Conservation (phyloP, 306 rosid species). For the Cucurbita maxima region DNA sequence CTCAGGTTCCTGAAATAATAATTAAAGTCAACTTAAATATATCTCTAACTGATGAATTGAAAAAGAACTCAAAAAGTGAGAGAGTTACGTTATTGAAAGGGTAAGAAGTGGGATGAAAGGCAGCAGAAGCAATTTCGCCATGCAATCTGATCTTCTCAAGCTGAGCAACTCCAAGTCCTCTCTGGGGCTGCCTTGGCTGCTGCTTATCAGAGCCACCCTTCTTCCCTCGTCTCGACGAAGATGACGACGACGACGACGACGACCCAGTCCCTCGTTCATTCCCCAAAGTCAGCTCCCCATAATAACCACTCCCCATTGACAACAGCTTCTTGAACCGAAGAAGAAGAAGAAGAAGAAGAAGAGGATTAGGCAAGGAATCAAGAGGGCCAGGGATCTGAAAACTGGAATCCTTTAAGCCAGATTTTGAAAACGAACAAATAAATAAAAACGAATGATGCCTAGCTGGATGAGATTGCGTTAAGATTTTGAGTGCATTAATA, state of each 20-base stretch:
- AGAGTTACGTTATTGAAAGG: conserved; percentile 37
- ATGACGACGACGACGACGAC: conserved; percentile 13
- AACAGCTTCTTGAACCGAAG: background rate
- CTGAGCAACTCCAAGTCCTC: conserved; percentile 98
- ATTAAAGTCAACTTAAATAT: background rate
- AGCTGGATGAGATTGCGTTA: conserved; percentile 17
- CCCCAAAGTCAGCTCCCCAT: conserved; percentile 73
- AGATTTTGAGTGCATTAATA: conserved; percentile 57
- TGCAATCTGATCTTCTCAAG: conserved; percentile 96
- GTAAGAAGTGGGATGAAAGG: conserved; percentile 27
- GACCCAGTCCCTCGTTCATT: conserved; percentile 28
- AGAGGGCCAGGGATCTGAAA: background rate
- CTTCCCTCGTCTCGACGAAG: conserved; percentile 58
- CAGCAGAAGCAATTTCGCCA: conserved; percentile 43
- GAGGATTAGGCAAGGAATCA: background rate
- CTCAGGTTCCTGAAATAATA: background rate
- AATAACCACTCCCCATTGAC: conserved; percentile 53
- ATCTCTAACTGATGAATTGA: background rate
- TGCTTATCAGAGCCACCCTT: conserved; percentile 74
- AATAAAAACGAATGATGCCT: background rate
- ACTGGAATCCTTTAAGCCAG: background rate
- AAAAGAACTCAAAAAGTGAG: background rate
- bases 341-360: background rate
- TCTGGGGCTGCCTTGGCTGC: conserved; percentile 95
- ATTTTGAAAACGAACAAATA: background rate